These are phyloP conservation scores for Taphrina sp. DNA, from an alignment of 1,139 yeast species.

Conservation along the genomic window DNA sequence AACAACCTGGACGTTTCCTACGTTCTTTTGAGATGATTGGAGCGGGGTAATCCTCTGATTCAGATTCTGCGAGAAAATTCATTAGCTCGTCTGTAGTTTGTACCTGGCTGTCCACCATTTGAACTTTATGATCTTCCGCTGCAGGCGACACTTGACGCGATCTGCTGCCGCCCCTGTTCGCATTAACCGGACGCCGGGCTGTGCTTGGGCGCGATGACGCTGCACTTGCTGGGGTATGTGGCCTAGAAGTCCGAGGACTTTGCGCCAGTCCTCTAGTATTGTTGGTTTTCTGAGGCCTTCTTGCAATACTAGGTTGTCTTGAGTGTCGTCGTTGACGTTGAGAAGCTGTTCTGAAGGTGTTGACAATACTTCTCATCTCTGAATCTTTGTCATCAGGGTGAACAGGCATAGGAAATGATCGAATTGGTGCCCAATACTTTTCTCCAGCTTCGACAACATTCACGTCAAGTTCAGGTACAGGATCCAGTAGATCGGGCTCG, in stretches of 20 bases:
- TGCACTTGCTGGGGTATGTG: not conserved
- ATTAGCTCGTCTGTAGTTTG: slow-evolving; percentile 19
- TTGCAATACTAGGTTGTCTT: slow-evolving; percentile 7
- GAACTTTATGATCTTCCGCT: not conserved
- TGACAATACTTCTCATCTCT: not conserved
- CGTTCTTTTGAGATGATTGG: slow-evolving; percentile 25
- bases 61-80: slow-evolving; percentile 4
- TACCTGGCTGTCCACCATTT: slow-evolving; percentile 26
- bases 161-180: slow-evolving; percentile 7
- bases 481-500: not conserved
- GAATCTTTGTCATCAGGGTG: not conserved
- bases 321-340: not conserved
- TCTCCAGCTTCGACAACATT: slow-evolving; percentile 2
- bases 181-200: slow-evolving; percentile 9
- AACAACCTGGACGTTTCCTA: slow-evolving; percentile 34
- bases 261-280: not conserved
- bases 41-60: not conserved
- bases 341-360: not conserved
- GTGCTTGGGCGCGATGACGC: not conserved
- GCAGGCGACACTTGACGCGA: slow-evolving; percentile 3
- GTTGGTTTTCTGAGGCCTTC: not conserved
- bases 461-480: not conserved
- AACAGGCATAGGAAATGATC: slow-evolving; percentile 17
- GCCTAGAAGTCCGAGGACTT: not conserved
- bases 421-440: slow-evolving; percentile 25